A percentile compares a stretch with the other conserved stretches of the same genome.
These are phyloP conservation scores for Euphorbia neoarborescens DNA, from an alignment of 441 rosid genomes.

Conservation along the genomic window DNA sequence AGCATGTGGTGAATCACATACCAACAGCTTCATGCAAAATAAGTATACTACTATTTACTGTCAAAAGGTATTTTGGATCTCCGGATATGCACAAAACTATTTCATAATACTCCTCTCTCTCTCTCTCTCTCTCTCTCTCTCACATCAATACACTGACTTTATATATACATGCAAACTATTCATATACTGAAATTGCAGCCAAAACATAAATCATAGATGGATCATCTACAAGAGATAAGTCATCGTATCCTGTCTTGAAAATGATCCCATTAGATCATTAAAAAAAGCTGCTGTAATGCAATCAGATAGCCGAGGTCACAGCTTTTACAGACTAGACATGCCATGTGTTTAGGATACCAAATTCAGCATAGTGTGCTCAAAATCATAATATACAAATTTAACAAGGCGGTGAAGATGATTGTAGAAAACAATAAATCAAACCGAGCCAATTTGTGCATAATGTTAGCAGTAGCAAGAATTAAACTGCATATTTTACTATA, in stretches of 20 bases:
- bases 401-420: no score
- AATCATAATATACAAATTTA: constrained; percentile 2
- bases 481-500: no score
- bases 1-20: neutral
- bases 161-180: neutral
- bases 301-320: constrained; percentile 1
- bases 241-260: no score
- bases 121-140: no score
- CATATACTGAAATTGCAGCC: neutral
- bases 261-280: no score
- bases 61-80: no score
- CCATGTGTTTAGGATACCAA: constrained; percentile 5
- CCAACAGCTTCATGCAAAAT: neutral
- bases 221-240: no score
- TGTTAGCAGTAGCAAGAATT: neutral
- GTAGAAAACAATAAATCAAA: neutral
- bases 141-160: neutral
- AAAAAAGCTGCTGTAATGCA: neutral
- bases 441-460: neutral
- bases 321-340: neutral
- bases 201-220: neutral
- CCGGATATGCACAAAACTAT: neutral
- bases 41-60: no score
- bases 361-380: constrained; percentile 3
- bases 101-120: neutral